Evolutionary conservation across 768 basidiomycete genomes (phyloP), one percentile per base, ranked within the genome.

Genomic region (Suillus cothurnatus): DNA sequence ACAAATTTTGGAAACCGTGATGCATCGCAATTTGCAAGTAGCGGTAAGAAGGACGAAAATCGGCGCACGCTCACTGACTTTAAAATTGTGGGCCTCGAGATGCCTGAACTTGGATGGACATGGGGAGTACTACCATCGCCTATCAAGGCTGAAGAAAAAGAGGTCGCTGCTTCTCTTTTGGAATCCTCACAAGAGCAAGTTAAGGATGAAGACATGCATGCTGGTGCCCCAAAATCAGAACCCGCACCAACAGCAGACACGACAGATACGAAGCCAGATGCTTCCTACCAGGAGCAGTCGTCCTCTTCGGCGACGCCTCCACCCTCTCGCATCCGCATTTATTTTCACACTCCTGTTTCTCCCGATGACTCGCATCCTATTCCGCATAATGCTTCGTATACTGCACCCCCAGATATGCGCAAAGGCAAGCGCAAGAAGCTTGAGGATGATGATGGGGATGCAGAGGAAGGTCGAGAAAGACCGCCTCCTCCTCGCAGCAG

Each of bases 61-160:
- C 87, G 90, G 73, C 88, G 94, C 71, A 97, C 96, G 36, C 88
- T 99, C 70, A 98, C 95, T 43, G 97, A 99, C 80, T 99, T 99
- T 86, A 94, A 97, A 80, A 95, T 99, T 75, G 83, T 96, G 73
- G 95, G 92, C 32, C 83, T 98, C 70, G 88, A 93, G 74, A 91
- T 97, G 69, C 87, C 83, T 71, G 89, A 91, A 69, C 80, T 97
- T 65, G 81, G 80, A 69, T 98, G 97, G 97, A 85, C 82, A 59
- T 98, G 97, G 97, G 94, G 95, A 66, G 70, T 81, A 60, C 72
- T 87, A 61, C 86, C 86, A 38, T 66, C 72, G 45, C 65, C 70
- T 23, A 67, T 78, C 55, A 81, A 80, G 67, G 66, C 65, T 64
- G 80, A 81, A 68, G 70, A 75, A 45, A 79, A 79, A 69, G 80